Evolutionary conservation across 2,329 filamentous ascomycete genomes (phyloP).

Genomic region (Tolypocladium endophyticum): DNA sequence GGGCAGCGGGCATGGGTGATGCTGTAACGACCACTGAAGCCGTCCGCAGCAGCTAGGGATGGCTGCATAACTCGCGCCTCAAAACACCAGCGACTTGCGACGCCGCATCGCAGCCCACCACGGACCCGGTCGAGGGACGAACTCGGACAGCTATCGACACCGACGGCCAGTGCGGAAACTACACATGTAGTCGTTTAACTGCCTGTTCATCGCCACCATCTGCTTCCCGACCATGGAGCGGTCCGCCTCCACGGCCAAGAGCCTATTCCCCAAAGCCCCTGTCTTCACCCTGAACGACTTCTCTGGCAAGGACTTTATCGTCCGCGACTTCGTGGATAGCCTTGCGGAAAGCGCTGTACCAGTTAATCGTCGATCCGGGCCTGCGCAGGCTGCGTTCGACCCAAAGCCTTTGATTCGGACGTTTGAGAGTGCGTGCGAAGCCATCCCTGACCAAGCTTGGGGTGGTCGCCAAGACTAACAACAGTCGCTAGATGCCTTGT

Average conservation of each 20-base stretch:
- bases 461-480: not conserved
- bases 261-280: constrained; percentile 67
- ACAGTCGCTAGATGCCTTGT: constrained; percentile 42
- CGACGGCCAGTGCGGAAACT: not conserved
- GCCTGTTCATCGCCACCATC: not conserved
- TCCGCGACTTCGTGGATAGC: constrained; percentile 92
- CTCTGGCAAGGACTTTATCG: constrained; percentile 87
- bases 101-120: not conserved
- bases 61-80: not conserved
- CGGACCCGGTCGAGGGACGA: not conserved
- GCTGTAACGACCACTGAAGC: not conserved
- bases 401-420: constrained; percentile 93
- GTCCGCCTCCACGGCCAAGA: constrained; percentile 41
- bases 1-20: not conserved
- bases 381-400: constrained; percentile 62
- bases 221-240: constrained; percentile 26
- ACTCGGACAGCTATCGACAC: not conserved
- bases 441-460: not conserved
- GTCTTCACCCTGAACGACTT: constrained; percentile 84
- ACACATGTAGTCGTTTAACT: not conserved
- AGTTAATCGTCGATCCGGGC: constrained; percentile 67
- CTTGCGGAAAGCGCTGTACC: constrained; percentile 78
- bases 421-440: constrained; percentile 65
- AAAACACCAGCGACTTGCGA: not conserved
- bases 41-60: not conserved